A percentile compares a stretch with the other conserved stretches of the same genome.
These are phyloP conservation scores for Pestalotiopsis sp. DNA, from an alignment of 2,329 filamentous ascomycete genomes.

Conservation along the genomic window DNA sequence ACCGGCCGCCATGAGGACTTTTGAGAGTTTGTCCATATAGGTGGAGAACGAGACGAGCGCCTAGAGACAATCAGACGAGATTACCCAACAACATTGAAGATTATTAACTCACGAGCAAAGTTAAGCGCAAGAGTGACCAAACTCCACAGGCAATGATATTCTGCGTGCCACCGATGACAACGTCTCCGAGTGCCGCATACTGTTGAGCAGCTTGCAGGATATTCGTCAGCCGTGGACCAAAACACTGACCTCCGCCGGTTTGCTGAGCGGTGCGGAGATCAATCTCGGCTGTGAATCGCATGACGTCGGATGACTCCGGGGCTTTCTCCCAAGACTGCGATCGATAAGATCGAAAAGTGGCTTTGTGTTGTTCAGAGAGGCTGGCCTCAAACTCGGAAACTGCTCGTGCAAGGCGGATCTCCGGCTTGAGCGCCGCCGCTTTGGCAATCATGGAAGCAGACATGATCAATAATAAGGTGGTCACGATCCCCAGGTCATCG, in stretches of 20 bases:
- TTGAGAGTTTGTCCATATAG: not conserved
- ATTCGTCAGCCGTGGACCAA: not conserved
- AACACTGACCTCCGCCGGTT: not conserved
- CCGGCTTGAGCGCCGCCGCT: not conserved
- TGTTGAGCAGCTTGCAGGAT: not conserved
- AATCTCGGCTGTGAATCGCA: not conserved
- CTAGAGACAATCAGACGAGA: not conserved
- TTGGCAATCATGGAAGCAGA: not conserved
- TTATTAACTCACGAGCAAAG: not conserved
- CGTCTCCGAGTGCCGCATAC: not conserved
- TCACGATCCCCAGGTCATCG: fast-evolving
- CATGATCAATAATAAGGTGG: not conserved
- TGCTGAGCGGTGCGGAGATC: not conserved
- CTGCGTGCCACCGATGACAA: not conserved
- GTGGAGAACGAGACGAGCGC: not conserved
- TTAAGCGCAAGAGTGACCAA: not conserved
- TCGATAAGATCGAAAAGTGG: not conserved
- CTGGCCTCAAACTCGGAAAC: not conserved
- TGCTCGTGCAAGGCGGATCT: not conserved
- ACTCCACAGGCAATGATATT: not conserved
- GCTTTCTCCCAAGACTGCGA: not conserved
- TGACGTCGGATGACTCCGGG: not conserved
- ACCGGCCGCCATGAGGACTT: not conserved
- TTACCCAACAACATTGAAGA: no score
- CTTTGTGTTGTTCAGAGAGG: not conserved